These are phyloP conservation scores for Penicillium cataractarum DNA, from an alignment of 495 filamentous ascomycete genomes.

Conservation along the genomic window DNA sequence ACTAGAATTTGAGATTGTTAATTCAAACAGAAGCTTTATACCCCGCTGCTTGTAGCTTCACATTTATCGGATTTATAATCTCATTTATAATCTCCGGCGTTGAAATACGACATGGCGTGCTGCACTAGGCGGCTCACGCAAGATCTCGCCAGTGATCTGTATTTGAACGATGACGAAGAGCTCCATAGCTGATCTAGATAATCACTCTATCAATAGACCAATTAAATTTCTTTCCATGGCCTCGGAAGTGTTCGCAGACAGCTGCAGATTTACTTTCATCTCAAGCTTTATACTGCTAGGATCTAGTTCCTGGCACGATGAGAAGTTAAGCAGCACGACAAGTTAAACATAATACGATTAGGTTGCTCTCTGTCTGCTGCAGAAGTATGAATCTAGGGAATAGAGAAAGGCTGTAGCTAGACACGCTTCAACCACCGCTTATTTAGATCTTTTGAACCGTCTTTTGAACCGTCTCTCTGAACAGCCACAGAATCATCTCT, in stretches of 20 bases:
- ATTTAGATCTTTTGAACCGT: too few relatives aligned
- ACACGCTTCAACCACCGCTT: too few relatives aligned
- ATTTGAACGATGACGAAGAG: neutral
- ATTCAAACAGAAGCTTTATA: neutral
- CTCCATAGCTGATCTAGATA: neutral
- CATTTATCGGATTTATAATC: conserved; percentile 5
- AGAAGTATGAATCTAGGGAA: too few relatives aligned
- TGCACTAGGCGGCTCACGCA: conserved; percentile 1
- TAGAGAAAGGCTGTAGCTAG: too few relatives aligned
- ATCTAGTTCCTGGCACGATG: too few relatives aligned
- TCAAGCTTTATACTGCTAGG: neutral
- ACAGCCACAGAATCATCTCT: too few relatives aligned
- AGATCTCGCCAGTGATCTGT: neutral
- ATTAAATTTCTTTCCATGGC: neutral
- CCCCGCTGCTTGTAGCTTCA: neutral
- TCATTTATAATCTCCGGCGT: conserved; percentile 3
- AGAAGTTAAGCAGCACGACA: too few relatives aligned
- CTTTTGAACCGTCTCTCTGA: too few relatives aligned
- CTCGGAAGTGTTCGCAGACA: neutral
- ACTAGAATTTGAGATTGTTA: neutral
- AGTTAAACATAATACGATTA: too few relatives aligned
- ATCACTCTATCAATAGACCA: neutral
- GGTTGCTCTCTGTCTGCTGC: too few relatives aligned
- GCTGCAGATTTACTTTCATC: neutral
- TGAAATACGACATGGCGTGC: conserved; percentile 5